Percentiles rank a stretch among this genome's conserved stretches.
phyloP scores from a whole-genome alignment of 2,329 filamentous ascomycete genomes.

The Scorias spongiosa region DNA sequence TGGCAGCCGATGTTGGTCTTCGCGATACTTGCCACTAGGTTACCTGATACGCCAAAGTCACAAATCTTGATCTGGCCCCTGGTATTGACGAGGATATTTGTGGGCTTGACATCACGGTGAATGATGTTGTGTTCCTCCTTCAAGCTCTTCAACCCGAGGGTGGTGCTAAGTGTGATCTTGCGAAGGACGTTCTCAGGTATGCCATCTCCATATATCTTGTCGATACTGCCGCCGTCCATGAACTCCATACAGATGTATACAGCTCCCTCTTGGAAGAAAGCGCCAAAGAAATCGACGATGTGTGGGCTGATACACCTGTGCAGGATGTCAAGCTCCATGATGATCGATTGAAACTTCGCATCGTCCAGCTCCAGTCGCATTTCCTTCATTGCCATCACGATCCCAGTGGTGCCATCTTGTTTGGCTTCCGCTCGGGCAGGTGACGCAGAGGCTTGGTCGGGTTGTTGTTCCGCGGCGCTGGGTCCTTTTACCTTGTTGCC shows the following conservation, averaged over 20 bases:
- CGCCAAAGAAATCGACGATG: slow-evolving; percentile 97
- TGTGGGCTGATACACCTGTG: slow-evolving; percentile 91
- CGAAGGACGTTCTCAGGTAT: slow-evolving; percentile 76
- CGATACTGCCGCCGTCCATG: slow-evolving; percentile 96
- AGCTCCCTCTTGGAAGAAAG: slow-evolving; percentile 96
- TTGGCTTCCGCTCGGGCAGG: slow-evolving; percentile 11
- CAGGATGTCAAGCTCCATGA: slow-evolving; percentile 92
- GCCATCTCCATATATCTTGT: slow-evolving; percentile 84
- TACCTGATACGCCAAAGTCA: slow-evolving; percentile 94
- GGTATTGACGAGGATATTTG: slow-evolving; percentile 90
- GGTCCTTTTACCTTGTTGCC: slow-evolving; percentile 38
- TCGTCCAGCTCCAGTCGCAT: slow-evolving; percentile 91
- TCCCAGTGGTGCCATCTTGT: slow-evolving; percentile 46
- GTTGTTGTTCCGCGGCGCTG: slow-evolving; percentile 18
- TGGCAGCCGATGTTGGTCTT: slow-evolving; percentile 99
- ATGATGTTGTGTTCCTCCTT: slow-evolving; percentile 99
- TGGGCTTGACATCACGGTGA: slow-evolving; percentile 94
- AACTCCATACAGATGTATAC: slow-evolving; percentile 99
- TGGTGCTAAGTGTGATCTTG: slow-evolving; percentile 80
- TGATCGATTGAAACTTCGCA: slow-evolving; percentile 88
- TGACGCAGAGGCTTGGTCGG: slow-evolving; percentile 8
- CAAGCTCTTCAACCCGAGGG: slow-evolving; percentile 78
- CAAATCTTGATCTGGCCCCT: slow-evolving; percentile 92
- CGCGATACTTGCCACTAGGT: slow-evolving; percentile 90
- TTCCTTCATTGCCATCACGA: slow-evolving; percentile 98